Evolutionary conservation across 495 filamentous ascomycete genomes (phyloP), one percentile per base, ranked within the genome.

Genomic region (Apiosordaria backusii): DNA sequence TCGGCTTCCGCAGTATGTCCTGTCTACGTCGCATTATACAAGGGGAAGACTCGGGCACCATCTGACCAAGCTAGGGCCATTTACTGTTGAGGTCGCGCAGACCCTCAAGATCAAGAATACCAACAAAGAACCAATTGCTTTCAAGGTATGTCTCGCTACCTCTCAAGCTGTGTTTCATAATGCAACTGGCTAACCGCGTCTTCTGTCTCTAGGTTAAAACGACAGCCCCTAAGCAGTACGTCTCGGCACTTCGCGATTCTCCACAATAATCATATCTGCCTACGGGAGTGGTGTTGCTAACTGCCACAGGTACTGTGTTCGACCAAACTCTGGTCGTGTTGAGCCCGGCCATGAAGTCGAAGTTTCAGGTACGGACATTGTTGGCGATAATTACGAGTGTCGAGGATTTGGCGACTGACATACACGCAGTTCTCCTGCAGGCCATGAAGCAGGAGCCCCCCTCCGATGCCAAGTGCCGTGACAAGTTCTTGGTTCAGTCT

Each of bases 401-500:
- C 10, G 13, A n/a, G 35, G 35, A 13, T 13, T 29, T 9, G 35
- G 35, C 16, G 35, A 15, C 35, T 45, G 35, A 45, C 35, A 45
- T 65, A 65, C 58, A 54, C 55, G 60, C 73, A 97, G 95, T 99
- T 21, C 86, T 98, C 50, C 86, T 99, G 25, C 95, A 99, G 80
- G 92, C 93, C 22, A 96, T 98, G 96, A 97, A 96, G 81, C 88
- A 93, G 72, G 92, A 97, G 72, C 95, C 94, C 25, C 86, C 95
- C 3, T 64, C 78, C 35, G 93, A 96, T 72, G 89, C 88, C 50
- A 92, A 92, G 73, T 98, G 94, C 83, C 88, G 92, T 75, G 95
- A 99, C 82, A 99, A 99, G 81, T 99, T 99, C 77, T 86, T 99
- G 59, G 96, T 99, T 45, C 95, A 99, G 80, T 96, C 94, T 21